These are phyloP conservation scores for Colletotrichum destructivum DNA, from an alignment of 2,329 filamentous ascomycete genomes.

Conservation along the genomic window DNA sequence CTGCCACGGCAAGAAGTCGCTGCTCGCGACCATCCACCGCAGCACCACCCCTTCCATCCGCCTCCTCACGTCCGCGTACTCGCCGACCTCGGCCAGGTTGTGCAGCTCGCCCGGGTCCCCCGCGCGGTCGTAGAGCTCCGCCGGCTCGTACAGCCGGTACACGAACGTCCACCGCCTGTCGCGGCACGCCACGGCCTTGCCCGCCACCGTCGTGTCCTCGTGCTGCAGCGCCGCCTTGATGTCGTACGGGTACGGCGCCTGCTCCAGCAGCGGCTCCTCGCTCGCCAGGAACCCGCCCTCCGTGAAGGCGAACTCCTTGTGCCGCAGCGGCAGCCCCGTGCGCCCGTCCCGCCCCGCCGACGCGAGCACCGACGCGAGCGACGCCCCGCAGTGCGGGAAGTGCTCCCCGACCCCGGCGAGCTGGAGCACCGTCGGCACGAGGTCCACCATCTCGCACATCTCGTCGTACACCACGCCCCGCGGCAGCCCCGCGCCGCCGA, in stretches of 20 bases:
- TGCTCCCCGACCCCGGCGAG: slow-evolving; percentile 54
- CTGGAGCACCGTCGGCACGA: slow-evolving; percentile 61
- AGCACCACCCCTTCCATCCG: slow-evolving; percentile 53
- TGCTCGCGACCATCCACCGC: slow-evolving; percentile 54
- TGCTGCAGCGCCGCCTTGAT: slow-evolving; percentile 62
- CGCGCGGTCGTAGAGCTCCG: slow-evolving; percentile 58
- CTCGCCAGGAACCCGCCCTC: slow-evolving; percentile 61
- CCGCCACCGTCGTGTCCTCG: slow-evolving; percentile 58
- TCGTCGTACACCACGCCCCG: slow-evolving; percentile 51
- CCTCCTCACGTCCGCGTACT: slow-evolving; percentile 45
- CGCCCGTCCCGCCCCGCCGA: slow-evolving; percentile 7
- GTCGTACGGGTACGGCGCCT: slow-evolving; percentile 61
- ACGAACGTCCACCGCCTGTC: slow-evolving; percentile 58
- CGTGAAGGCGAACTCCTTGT: slow-evolving; percentile 59
- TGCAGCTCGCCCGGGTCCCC: slow-evolving; percentile 56
- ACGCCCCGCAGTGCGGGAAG: slow-evolving; percentile 53
- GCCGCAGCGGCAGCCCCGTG: slow-evolving; percentile 42
- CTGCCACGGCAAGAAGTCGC: slow-evolving; percentile 55
- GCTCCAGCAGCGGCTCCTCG: slow-evolving; percentile 62
- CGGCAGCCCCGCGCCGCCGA: slow-evolving; percentile 58
- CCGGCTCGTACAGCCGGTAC: slow-evolving; percentile 61
- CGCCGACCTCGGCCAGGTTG: slow-evolving; percentile 53
- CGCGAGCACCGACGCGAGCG: slow-evolving; percentile 23
- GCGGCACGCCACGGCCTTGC: slow-evolving; percentile 58
- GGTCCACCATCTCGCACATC: slow-evolving; percentile 62